Conservation (phyloP, 2,329 filamentous ascomycete genomes). For the Thyridium curvatum region DNA sequence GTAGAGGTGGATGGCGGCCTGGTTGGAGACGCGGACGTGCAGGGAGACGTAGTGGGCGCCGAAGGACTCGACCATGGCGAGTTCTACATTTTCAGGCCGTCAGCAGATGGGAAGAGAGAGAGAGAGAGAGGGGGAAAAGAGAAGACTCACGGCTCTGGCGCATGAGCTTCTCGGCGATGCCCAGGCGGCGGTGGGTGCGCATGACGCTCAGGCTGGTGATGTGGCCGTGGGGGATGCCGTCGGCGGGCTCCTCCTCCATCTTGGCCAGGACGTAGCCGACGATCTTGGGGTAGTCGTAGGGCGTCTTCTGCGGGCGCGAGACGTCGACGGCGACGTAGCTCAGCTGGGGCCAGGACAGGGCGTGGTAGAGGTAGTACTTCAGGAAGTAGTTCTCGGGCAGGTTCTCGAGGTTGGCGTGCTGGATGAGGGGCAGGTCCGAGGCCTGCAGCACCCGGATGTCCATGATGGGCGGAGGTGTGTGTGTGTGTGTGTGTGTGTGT, state of each 20-base stretch:
- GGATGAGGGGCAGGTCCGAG: slow-evolving; percentile 83
- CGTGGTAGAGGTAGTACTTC: slow-evolving; percentile 99
- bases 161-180: slow-evolving; percentile 97
- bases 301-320: slow-evolving; percentile 67
- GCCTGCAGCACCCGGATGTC: slow-evolving; percentile 83
- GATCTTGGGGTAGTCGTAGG: slow-evolving; percentile 91
- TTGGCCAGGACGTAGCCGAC: slow-evolving; percentile 99
- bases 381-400: slow-evolving; percentile 99
- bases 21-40: slow-evolving; percentile 92
- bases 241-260: slow-evolving; percentile 96
- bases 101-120: not conserved
- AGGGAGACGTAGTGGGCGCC: slow-evolving; percentile 88
- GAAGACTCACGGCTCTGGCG: slow-evolving; percentile 74
- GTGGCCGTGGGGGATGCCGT: slow-evolving; percentile 89
- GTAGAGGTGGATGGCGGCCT: slow-evolving; percentile 86
- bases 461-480: slow-evolving; percentile 45
- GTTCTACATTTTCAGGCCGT: slow-evolving; percentile 46
- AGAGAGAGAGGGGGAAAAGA: slow-evolving; percentile 2
- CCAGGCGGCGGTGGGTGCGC: slow-evolving; percentile 85
- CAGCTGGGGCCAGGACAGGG: slow-evolving; percentile 94
- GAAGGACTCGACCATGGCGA: slow-evolving; percentile 95
- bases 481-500: not conserved
- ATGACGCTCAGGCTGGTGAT: slow-evolving; percentile 95
- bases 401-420: slow-evolving; percentile 98
- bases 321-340: slow-evolving; percentile 95